Base-by-base conservation (phyloP, 2,329 filamentous ascomycete genomes). In the Thyridium curvatum region DNA sequence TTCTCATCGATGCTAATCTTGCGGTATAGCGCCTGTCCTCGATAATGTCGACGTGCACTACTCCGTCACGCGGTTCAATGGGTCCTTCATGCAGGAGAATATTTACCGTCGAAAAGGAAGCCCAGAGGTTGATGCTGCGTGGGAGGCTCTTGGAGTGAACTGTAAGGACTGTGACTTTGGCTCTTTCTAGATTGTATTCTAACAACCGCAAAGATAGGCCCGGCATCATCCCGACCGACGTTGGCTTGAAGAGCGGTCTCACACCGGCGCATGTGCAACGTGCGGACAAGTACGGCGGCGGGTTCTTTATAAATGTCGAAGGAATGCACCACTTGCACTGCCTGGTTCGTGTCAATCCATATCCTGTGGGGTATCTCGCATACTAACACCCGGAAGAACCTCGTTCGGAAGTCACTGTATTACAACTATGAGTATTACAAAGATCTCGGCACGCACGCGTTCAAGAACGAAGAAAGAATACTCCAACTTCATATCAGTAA, bases 401-500 rank as follows among this genome's bases (percentile, higher is more conserved):
- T 82, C 6, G 50, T 82, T 7, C 71, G 78, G 2, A 71, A 82
- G 49, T 60, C 70, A 0, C 56, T 79, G 1, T 74, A 72, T 50
- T 81, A 71, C 60, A 82, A 81, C 49, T 74, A 73, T 40, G 64
- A 72, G 14, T 72, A 79, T 50, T 82, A 82, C 53, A 65, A 66
- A 43, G 50, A 51, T 0, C 48, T 67, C 18, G 69, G 69, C 4
- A 50, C 65, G 16, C 71, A 74, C 2, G 68, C 74, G 0, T 83
- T 82, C 47, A 51, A 53, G 14, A 80, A 82, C 48, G 63, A 70
- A 4, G 73, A 76, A 15, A 54, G 61, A 29, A 71, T 81, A 32
- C 54, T 82, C 7, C 66, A 65, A 17, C 61, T 67, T 2, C 79
- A 83, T 51, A 64, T 78, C 46, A 74, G 75, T 80, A 60, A 56